Base-by-base conservation (phyloP, 805 yeast species). In the Candida koratica region DNA sequence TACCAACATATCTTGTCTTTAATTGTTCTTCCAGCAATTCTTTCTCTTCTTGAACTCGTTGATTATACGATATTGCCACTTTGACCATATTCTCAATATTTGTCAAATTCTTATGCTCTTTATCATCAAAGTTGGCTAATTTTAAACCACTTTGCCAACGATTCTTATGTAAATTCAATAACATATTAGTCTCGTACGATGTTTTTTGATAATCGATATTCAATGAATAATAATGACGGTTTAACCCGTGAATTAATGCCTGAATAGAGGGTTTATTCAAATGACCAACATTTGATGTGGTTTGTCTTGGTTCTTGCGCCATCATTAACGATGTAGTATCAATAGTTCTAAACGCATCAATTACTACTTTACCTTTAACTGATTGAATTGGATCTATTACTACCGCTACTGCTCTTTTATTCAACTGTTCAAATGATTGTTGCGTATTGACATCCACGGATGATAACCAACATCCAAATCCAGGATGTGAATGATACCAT, bases 401-500 rank as follows among this genome's bases (percentile, higher is more conserved):
- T 20, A 93, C 99, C 1, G 99, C 98, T 25, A 93, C 98, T 0
- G 98, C 95, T 49, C 98, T 75, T 45, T 81, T 82, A 60, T 90
- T 90, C 61, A 93, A 78, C 61, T 88, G 97, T 59, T 93, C 99
- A 56, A 93, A 93, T 23, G 96, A 86, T 59, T 90, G 96, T 58
- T 93, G 99, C 3, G 99, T 93, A 61, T 88, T 87, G 42, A 93
- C 95, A 74, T 93, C 99, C 18, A 93, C 97, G 18, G 89, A 80
- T 9, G 97, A 89, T 49, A 93, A 73, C 99, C 99, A 93, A 69
- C 99, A 93, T n/a, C 98, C 98, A 59, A 90, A 93, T 12, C 98
- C 98, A 4, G 98, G 98, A 64, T 93, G 98, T 10, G 97, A 89
- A 59, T 93, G 99, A 68, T 93, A 93, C 99, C 99, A 93, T 22